Evolutionary conservation across 208 protist genomes (phyloP).

Genomic region (Leishmania tropica): DNA sequence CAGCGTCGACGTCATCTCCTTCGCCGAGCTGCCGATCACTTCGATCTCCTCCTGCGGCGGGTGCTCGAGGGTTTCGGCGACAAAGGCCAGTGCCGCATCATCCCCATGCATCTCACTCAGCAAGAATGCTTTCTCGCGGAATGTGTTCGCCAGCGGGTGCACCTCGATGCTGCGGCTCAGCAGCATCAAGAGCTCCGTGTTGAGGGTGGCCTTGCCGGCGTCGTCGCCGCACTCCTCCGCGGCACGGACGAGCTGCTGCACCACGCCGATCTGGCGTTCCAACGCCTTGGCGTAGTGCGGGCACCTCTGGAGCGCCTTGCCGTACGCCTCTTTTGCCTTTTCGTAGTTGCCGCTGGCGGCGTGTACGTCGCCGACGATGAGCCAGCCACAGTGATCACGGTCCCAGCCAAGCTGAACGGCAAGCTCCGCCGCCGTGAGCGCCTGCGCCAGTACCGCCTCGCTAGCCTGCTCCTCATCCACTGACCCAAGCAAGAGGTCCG

Average conservation of each 20-base stretch:
- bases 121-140: slow-evolving; percentile 90
- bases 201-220: slow-evolving; percentile 13
- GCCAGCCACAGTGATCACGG: slow-evolving; percentile 61
- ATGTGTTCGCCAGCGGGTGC: slow-evolving; percentile 72
- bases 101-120: slow-evolving; percentile 81
- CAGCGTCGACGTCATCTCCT: slow-evolving; percentile 62
- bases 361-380: slow-evolving; percentile 65
- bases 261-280: slow-evolving; percentile 61
- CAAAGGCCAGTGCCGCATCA: slow-evolving; percentile 69
- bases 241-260: slow-evolving; percentile 37
- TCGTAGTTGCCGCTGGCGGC: slow-evolving; percentile 43
- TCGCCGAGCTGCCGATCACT: slow-evolving; percentile 43
- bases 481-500: slow-evolving; percentile 61
- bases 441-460: slow-evolving; percentile 36
- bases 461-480: slow-evolving; percentile 30
- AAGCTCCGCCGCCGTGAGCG: slow-evolving; percentile 49
- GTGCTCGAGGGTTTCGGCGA: slow-evolving; percentile 61
- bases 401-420: slow-evolving; percentile 70
- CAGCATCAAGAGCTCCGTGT: slow-evolving; percentile 43
- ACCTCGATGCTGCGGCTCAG: slow-evolving; percentile 69
- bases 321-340: slow-evolving; percentile 64
- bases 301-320: slow-evolving; percentile 49
- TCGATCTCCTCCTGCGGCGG: slow-evolving; percentile 89
- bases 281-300: slow-evolving; percentile 66
- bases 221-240: slow-evolving; percentile 31